Percentiles rank a stretch among this genome's conserved stretches.
Conservation (phyloP, 352 stramenopile genomes). For the Thalassiosira hispida region DNA sequence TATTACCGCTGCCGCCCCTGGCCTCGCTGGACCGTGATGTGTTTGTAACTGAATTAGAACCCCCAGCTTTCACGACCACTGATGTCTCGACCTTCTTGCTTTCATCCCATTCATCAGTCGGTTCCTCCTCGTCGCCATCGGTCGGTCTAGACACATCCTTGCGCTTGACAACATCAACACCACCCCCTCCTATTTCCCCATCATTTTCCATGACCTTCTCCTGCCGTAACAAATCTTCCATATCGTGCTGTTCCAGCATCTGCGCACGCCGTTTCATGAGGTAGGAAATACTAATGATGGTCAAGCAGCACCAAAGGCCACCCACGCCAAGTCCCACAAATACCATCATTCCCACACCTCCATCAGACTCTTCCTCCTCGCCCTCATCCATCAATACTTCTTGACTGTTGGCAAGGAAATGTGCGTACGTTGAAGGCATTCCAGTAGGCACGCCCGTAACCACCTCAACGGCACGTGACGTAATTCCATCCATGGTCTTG, state of each 20-base stretch:
- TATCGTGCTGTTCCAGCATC: conserved; percentile 32
- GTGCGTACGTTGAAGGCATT: conserved; percentile 5
- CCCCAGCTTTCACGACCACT: background rate
- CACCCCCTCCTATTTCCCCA: background rate
- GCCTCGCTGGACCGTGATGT: background rate
- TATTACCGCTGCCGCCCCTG: no score
- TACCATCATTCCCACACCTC: background rate
- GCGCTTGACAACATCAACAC: no score
- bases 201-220: background rate
- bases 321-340: conserved; percentile 13
- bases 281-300: conserved; percentile 13
- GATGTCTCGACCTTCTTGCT: background rate
- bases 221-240: conserved; percentile 29
- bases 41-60: background rate
- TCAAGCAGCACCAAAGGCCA: conserved; percentile 14
- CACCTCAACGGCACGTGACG: background rate
- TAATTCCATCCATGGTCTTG: conserved; percentile 25
- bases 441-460: conserved; percentile 14
- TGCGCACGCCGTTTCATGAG: conserved; percentile 4
- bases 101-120: background rate
- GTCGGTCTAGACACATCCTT: background rate
- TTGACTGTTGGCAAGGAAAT: conserved; percentile 15
- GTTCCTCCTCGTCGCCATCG: background rate
- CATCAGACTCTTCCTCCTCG: background rate
- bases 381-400: background rate